Conservation (phyloP, 257 asterid species). For the Penstemon eatonii region DNA sequence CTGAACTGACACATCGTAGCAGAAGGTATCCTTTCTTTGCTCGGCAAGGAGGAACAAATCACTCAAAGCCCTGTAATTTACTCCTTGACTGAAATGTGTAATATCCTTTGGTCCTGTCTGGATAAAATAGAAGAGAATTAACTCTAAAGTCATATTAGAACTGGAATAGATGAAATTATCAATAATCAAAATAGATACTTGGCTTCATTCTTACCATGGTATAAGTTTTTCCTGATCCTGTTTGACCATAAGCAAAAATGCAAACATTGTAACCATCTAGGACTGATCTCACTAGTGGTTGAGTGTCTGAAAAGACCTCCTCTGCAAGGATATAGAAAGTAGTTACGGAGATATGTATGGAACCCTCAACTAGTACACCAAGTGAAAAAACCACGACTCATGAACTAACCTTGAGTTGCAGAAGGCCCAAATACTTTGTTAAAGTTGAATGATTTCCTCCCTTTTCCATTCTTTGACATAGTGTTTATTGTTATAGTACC, state of each 20-base stretch:
- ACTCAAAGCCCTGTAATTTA: slow-evolving; percentile 85
- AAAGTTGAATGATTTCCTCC: slow-evolving; percentile 70
- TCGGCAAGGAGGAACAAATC: slow-evolving; percentile 81
- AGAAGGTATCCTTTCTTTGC: slow-evolving; percentile 75
- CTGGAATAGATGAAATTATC: slow-evolving; percentile 1
- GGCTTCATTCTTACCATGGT: slow-evolving; percentile 68
- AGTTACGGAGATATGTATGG: slow-evolving; percentile 21
- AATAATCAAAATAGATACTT: slow-evolving; percentile 1
- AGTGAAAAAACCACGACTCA: slow-evolving; percentile 2
- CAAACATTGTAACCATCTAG: slow-evolving; percentile 97
- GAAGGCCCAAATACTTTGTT: slow-evolving; percentile 93
- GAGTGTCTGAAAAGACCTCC: slow-evolving; percentile 89
- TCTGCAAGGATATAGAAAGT: slow-evolving; percentile 46
- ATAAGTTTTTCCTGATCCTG: slow-evolving; percentile 96
- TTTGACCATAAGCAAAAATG: slow-evolving; percentile 98
- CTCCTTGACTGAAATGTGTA: slow-evolving; percentile 78
- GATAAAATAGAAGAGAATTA: slow-evolving; percentile 30
- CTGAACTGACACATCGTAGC: slow-evolving; percentile 85
- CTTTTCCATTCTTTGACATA: slow-evolving; percentile 66
- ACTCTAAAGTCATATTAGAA: slow-evolving; percentile 17
- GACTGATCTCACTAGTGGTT: slow-evolving; percentile 82
- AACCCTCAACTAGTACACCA: background rate
- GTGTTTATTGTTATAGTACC: slow-evolving; percentile 72
- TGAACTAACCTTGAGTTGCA: slow-evolving; percentile 77
- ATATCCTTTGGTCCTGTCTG: slow-evolving; percentile 91